A percentile compares a stretch with the other conserved stretches of the same genome.
These are phyloP conservation scores for Globisporangium mamillatum DNA, from an alignment of 352 stramenopile species.

Conservation along the genomic window DNA sequence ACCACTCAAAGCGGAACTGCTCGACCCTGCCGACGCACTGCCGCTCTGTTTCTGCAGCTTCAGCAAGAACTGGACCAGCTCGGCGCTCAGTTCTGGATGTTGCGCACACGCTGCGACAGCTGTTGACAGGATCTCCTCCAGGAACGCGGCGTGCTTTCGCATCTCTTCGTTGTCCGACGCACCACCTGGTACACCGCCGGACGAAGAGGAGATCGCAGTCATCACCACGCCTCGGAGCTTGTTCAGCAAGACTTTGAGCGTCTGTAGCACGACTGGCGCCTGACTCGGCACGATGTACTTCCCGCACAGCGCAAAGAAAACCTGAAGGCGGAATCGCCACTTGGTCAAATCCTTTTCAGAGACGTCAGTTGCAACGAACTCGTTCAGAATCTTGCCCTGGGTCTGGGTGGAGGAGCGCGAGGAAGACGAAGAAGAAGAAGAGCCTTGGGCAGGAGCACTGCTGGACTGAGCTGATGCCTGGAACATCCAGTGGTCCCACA, in stretches of 20 bases:
- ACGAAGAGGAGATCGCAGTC: slow-evolving; percentile 9
- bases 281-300: slow-evolving; percentile 38
- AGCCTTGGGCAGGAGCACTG: background rate
- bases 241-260: slow-evolving; percentile 57
- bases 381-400: slow-evolving; percentile 42
- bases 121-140: slow-evolving; percentile 43
- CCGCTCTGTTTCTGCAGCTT: slow-evolving; percentile 59
- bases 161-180: slow-evolving; percentile 10
- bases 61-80: slow-evolving; percentile 64
- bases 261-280: slow-evolving; percentile 38
- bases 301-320: slow-evolving; percentile 52
- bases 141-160: slow-evolving; percentile 29
- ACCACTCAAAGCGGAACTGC: background rate
- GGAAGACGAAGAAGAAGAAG: slow-evolving; percentile 17
- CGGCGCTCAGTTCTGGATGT: slow-evolving; percentile 50
- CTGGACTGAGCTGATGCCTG: background rate
- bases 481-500: slow-evolving; percentile 58
- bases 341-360: slow-evolving; percentile 49
- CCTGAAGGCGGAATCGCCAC: slow-evolving; percentile 49
- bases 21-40: slow-evolving; percentile 11
- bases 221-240: slow-evolving; percentile 38
- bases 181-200: background rate
- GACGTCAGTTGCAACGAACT: slow-evolving; percentile 42
- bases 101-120: slow-evolving; percentile 46
- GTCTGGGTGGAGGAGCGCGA: slow-evolving; percentile 12